Conservation (phyloP, 106 monocot genomes). For the Acorus calamus region DNA sequence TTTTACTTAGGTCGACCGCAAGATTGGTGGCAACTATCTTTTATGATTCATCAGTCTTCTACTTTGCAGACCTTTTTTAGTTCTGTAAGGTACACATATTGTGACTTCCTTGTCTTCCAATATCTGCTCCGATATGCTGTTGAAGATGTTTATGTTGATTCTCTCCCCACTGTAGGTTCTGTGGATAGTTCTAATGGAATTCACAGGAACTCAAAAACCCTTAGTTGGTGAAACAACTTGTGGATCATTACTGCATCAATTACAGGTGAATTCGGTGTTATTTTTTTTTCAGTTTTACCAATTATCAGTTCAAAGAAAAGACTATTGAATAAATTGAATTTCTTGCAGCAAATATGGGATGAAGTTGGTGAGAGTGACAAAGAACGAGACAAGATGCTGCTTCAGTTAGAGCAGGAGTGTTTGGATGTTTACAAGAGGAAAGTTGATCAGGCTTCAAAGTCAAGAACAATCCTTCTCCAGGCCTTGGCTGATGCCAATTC, state of each 20-base stretch:
- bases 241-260: background rate
- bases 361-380: conserved; percentile 93
- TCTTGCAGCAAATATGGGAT: conserved; percentile 74
- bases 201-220: background rate
- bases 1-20: too few relatives aligned
- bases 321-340: too few relatives aligned
- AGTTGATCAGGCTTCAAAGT: conserved; percentile 75
- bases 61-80: too few relatives aligned
- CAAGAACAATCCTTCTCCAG: conserved; percentile 73
- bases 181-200: background rate
- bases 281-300: too few relatives aligned
- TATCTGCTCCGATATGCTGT: too few relatives aligned
- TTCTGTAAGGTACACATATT: too few relatives aligned
- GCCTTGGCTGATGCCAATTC: conserved; percentile 79
- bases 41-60: too few relatives aligned
- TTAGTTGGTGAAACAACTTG: background rate
- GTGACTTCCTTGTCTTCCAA: too few relatives aligned
- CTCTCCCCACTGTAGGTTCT: too few relatives aligned
- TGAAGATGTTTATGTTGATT: too few relatives aligned
- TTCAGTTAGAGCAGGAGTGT: conserved; percentile 87
- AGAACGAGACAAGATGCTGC: conserved; percentile 81
- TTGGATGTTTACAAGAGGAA: conserved; percentile 95
- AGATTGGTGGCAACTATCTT: too few relatives aligned
- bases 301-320: too few relatives aligned
- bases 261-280: background rate